A percentile compares a stretch with the other conserved stretches of the same genome.
Evolutionary conservation across 805 yeast genomes (phyloP).

Genomic region (Candida pini): DNA sequence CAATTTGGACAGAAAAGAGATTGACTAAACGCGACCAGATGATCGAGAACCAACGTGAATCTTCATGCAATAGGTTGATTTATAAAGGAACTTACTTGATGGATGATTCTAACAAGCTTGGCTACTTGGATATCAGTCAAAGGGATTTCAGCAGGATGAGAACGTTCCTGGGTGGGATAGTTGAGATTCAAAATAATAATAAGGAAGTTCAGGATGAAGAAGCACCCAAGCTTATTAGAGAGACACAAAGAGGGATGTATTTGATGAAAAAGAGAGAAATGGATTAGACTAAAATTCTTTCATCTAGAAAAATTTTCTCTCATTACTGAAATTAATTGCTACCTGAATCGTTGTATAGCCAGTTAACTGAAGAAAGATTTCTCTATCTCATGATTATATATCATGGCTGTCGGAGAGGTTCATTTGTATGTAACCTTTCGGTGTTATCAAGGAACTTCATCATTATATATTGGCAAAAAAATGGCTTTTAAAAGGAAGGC

Average conservation of each 20-base stretch:
- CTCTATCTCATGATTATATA: no score
- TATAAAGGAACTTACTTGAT: slow-evolving; percentile 15
- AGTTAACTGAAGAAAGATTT: no score
- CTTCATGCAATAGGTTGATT: slow-evolving; percentile 11
- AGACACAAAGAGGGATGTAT: slow-evolving; percentile 48
- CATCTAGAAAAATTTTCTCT: no score
- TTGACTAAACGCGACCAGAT: background rate
- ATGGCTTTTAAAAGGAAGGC: no score
- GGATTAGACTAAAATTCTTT: no score
- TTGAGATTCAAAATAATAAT: slow-evolving; percentile 14
- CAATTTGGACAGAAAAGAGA: slow-evolving; percentile 2
- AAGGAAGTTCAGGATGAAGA: slow-evolving; percentile 13
- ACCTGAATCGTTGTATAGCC: no score
- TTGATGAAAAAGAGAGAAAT: slow-evolving; percentile 54
- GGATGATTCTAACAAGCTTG: slow-evolving; percentile 9
- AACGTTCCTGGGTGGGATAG: slow-evolving; percentile 23
- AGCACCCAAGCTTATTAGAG: slow-evolving; percentile 27
- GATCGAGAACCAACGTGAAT: slow-evolving; percentile 3
- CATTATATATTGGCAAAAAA: no score
- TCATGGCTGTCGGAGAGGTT: no score
- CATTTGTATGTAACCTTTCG: no score
- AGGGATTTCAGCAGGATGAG: slow-evolving; percentile 29
- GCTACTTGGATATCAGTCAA: slow-evolving; percentile 10
- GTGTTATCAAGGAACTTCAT: no score
- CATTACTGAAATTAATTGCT: no score